phyloP scores from a whole-genome alignment of 768 basidiomycete genomes.

The Leccinum boreale region DNA sequence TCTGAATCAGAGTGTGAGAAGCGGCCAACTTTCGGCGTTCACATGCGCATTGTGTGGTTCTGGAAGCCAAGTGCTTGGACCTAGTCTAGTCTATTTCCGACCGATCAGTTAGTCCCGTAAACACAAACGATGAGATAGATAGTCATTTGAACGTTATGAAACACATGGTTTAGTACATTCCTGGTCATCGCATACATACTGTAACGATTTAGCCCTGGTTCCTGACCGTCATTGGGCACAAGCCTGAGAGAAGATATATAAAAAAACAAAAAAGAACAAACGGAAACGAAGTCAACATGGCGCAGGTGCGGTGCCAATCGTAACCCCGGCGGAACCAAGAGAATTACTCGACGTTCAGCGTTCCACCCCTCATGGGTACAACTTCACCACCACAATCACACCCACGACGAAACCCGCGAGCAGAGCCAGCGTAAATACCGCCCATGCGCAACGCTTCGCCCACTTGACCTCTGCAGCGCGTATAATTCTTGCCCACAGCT shows the following conservation, averaged over 20 bases:
- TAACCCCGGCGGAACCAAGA: neutral
- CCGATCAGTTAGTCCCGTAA: no score
- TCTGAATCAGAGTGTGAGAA: no score
- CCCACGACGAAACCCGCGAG: neutral
- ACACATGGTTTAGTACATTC: neutral
- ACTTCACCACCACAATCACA: neutral
- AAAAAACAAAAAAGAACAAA: neutral
- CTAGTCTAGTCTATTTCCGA: no score
- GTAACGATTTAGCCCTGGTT: neutral
- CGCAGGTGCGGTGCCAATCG: no score
- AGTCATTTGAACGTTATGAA: neutral
- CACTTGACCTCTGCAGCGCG: conserved; percentile 39
- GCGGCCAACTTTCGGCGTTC: no score
- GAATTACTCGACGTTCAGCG: neutral
- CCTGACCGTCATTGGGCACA: neutral
- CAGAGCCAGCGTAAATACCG: neutral
- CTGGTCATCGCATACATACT: neutral
- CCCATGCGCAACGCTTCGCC: conserved; percentile 35
- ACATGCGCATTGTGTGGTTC: no score
- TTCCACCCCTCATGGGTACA: neutral
- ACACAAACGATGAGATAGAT: neutral
- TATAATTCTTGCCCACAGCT: conserved; percentile 30
- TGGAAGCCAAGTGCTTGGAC: no score
- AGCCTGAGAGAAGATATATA: neutral
- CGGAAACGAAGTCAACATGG: neutral